phyloP scores from a whole-genome alignment of 2,329 filamentous ascomycete species.

The Xylogone sp. region DNA sequence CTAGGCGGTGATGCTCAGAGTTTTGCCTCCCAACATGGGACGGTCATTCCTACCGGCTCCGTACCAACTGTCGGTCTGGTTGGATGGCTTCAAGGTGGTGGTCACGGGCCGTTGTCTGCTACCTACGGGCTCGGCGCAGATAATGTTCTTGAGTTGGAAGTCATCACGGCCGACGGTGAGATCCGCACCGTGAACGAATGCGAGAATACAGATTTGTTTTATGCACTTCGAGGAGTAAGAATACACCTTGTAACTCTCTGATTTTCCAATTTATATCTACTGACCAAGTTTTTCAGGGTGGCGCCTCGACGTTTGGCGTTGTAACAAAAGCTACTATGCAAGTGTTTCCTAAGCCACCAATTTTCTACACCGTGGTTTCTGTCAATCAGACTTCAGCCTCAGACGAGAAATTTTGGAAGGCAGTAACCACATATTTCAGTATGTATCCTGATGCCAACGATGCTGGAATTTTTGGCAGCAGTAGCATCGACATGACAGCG shows the following conservation, averaged over 20 bases:
- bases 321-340: slow-evolving; percentile 4
- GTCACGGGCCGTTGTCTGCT: slow-evolving; percentile 8
- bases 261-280: background rate
- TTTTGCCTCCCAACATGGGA: slow-evolving; percentile 1
- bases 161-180: slow-evolving; percentile 12
- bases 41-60: slow-evolving; percentile 7
- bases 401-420: too few relatives aligned
- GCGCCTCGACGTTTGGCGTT: slow-evolving; percentile 11
- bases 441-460: too few relatives aligned
- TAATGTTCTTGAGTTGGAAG: slow-evolving; percentile 8
- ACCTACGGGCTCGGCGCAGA: slow-evolving; percentile 14
- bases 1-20: slow-evolving; percentile 10
- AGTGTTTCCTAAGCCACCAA: too few relatives aligned
- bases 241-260: too few relatives aligned
- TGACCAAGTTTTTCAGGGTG: slow-evolving; percentile 1
- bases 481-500: too few relatives aligned
- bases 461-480: too few relatives aligned
- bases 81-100: slow-evolving; percentile 14
- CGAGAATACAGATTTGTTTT: slow-evolving; percentile 12
- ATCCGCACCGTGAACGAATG: slow-evolving; percentile 8
- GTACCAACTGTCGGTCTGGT: slow-evolving; percentile 6
- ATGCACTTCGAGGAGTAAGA: slow-evolving; percentile 12
- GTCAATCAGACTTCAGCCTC: too few relatives aligned
- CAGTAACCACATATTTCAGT: too few relatives aligned
- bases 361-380: too few relatives aligned